Base-by-base conservation (phyloP, 768 basidiomycete species). In the Piloderma croceum region DNA sequence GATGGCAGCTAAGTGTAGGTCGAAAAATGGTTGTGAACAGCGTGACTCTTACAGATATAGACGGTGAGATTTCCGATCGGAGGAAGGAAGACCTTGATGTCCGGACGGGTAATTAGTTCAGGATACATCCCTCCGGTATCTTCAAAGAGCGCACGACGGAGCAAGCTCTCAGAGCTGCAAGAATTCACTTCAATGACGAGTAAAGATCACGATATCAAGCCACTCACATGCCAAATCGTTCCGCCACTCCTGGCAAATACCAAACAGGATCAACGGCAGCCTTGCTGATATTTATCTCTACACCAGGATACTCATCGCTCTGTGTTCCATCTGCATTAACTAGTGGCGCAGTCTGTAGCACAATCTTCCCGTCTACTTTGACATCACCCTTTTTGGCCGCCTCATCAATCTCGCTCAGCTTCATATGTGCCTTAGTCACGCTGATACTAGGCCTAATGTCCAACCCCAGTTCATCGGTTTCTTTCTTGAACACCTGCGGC, bases 101-200 rank as follows among this genome's bases (percentile, higher is more conserved):
- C 94, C 0, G 91, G 87, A 17, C 92, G 80, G 5, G 94, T 97
- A 54, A 98, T 83, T 22, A 98, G 76, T 53, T 98, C 94, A 3
- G 93, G 92, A 59, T 89, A 91, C 85, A 90, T 90, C 54, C 91
- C 90, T 51, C 90, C 91, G 1, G 90, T 94, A 48, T 96, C 94
- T 59, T 98, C 94, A 50, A 97, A 98, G 25, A 98, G 70, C 0
- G 89, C 84, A n/a, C 94, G 74, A 15, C 94, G 80, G 3, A 98
- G 76, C 0, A 90, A 63, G 13, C 70, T 74, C 60, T 98, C 94
- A 0, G 88, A 86, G 36, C 86, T 89, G 54, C 23, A 34, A 10
- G 10, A 39, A 36, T 19, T 6, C 34, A 25, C 34, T 32, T 29
- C 29, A 31, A 25, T 31, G 13, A 42, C 39, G 17, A 32, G 9